phyloP scores from a whole-genome alignment of 2,329 filamentous ascomycete species.

The Trichoderma arundinaceum region DNA sequence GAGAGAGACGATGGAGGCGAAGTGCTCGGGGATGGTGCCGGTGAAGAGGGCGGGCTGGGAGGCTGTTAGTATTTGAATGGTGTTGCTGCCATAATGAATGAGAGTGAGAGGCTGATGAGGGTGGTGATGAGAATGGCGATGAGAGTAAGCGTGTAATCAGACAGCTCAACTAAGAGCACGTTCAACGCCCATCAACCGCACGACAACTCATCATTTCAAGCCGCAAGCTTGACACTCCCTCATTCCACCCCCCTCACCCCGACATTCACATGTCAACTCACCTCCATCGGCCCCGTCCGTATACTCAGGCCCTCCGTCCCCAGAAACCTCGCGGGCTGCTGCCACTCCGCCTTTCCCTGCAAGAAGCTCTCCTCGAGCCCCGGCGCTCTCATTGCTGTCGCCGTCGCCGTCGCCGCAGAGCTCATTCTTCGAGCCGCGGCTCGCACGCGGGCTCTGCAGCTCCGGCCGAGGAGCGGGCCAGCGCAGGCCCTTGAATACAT shows the following conservation, averaged over 20 bases:
- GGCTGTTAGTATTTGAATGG: slow-evolving; percentile 2
- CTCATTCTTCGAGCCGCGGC: slow-evolving; percentile 16
- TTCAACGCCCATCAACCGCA: too few species aligned
- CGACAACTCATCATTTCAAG: too few species aligned
- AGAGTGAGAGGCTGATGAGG: too few species aligned
- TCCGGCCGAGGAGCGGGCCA: slow-evolving; percentile 5
- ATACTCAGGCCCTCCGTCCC: slow-evolving; percentile 39
- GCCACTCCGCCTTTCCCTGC: not conserved
- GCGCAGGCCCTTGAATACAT: slow-evolving; percentile 16
- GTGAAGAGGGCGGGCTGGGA: slow-evolving; percentile 67
- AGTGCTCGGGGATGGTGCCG: slow-evolving; percentile 75
- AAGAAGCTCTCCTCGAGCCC: not conserved
- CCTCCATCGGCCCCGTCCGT: slow-evolving; percentile 42
- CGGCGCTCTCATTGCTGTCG: not conserved
- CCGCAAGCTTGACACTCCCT: too few species aligned
- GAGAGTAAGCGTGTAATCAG: not conserved
- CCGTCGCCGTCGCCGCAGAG: slow-evolving; percentile 10
- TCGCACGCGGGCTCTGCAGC: not conserved
- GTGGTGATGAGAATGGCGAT: not conserved
- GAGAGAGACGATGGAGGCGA: slow-evolving; percentile 65
- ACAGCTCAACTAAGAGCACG: too few species aligned
- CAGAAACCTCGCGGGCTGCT: slow-evolving; percentile 20
- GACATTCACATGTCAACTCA: slow-evolving; percentile 29
- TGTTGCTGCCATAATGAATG: not conserved
- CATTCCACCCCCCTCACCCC: not conserved